Evolutionary conservation across 805 yeast genomes (phyloP), one percentile per base, ranked within the genome.

Genomic region (Limtongia smithiae): DNA sequence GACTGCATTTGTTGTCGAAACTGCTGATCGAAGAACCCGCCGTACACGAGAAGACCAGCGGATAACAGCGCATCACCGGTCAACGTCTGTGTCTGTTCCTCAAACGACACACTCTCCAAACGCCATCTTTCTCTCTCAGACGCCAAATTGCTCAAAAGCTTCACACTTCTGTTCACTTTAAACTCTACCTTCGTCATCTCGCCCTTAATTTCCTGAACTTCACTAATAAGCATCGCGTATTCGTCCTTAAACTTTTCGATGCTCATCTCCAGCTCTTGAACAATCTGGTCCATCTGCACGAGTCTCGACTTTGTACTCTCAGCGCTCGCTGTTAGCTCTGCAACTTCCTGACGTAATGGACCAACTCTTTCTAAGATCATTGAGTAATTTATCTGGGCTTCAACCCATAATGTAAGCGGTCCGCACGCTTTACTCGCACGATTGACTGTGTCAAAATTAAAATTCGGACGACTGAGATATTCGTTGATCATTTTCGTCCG

Each of bases 401-500:
- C 74, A 0, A 89, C 90, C 97, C 97, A 91, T 53, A 81, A 82
- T 17, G 85, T 62, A 31, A 91, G 69, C 0, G 97, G 97, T 0
- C 96, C 97, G 69, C 97, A 88, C 0, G 97, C 97, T 62, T 85
- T 88, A 65, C 95, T 84, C 3, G 97, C 97, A 34, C 97, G 72
- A 59, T 85, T 79, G 0, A 87, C 95, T 0, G 85, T 68, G 41
- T 82, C 89, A 59, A 69, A 83, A 35, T 78, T 86, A 63, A 77
- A 90, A 44, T 79, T 83, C 0, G 81, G 76, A 46, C 80, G 70
- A 0, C 82, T 70, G 9, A 90, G 66, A 60, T 84, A 91, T 1
- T 71, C 72, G 0, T 64, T 55, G 34, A 81, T 81, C 81, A 91
- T 79, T 45, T 67, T 71, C 0, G 67, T 59, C 30, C 87, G 68